Percentiles rank a stretch among this genome's conserved stretches.
phyloP scores from a whole-genome alignment of 208 protist species.

The Acanthamoeba divionensis region DNA sequence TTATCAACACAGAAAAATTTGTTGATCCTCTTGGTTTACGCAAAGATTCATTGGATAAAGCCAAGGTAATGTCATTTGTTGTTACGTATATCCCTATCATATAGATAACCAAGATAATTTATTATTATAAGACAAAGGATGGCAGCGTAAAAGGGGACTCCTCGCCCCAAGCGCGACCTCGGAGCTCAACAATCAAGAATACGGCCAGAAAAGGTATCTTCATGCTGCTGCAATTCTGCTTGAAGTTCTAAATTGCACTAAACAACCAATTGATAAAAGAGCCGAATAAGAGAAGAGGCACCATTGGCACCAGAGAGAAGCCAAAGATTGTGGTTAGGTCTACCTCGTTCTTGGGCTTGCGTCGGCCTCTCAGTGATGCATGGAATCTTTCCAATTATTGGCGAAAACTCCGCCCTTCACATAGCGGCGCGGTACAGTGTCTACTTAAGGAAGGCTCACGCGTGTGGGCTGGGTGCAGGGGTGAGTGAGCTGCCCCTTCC shows the following conservation, averaged over 20 bases:
- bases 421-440: conserved; percentile 5
- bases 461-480: background rate
- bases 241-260: no score
- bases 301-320: background rate
- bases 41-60: no score
- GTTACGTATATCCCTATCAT: no score
- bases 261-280: background rate
- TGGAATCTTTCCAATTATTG: background rate
- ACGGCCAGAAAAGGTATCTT: background rate
- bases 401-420: background rate
- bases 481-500: background rate
- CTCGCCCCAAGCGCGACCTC: no score
- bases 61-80: no score
- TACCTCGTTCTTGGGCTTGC: background rate
- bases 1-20: background rate
- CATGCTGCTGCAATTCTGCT: no score
- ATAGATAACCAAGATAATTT: no score
- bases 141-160: no score
- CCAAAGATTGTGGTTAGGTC: background rate
- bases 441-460: background rate
- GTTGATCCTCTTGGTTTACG: background rate
- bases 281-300: background rate
- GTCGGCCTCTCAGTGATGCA: background rate
- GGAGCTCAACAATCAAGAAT: background rate
- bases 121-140: no score